Evolutionary conservation across 163 green algal species (phyloP), one percentile per base, ranked within the genome.

Genomic region (Chlorella variabilis): DNA sequence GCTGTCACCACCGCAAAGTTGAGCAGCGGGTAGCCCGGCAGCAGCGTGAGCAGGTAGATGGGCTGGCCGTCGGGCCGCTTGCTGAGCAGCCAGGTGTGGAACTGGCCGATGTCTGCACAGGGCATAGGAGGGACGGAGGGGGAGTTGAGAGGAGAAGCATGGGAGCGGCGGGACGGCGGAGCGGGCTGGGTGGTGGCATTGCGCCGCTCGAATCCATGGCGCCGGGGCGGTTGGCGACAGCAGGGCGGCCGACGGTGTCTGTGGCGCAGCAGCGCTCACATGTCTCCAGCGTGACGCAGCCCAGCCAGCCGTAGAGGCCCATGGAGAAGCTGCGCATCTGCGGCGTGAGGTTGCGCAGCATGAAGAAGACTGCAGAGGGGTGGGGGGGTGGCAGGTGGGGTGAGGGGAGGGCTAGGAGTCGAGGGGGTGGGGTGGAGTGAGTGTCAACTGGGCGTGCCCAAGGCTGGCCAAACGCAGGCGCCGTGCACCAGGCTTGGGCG

Each of bases 211-310:
- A n/a, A n/a, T n/a, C n/a, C n/a, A n/a, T n/a, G n/a, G n/a, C n/a
- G n/a, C n/a, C n/a, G n/a, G n/a, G n/a, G n/a, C n/a, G n/a, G n/a
- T n/a, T n/a, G n/a, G n/a, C n/a, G n/a, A n/a, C n/a, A n/a, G n/a
- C n/a, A n/a, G n/a, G n/a, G n/a, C n/a, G n/a, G n/a, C n/a, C n/a
- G n/a, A n/a, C n/a, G n/a, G n/a, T n/a, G n/a, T n/a, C n/a, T n/a
- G n/a, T n/a, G n/a, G n/a, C n/a, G n/a, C n/a, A n/a, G n/a, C n/a
- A n/a, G n/a, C n/a, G n/a, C 54, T 63, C 51, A 87, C 66, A 99
- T 6, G 96, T 99, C 88, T 99, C 96, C 73, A 99, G 89, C 0
- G 96, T 99, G 88, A 99, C 97, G 91, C 95, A 97, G 67, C 96
- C 96, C 78, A 98, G 92, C 95, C 95, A 98, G 78, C 93, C 92